Base-by-base conservation (phyloP, 148 eudicot genomes). In the Persicaria maculosa region DNA sequence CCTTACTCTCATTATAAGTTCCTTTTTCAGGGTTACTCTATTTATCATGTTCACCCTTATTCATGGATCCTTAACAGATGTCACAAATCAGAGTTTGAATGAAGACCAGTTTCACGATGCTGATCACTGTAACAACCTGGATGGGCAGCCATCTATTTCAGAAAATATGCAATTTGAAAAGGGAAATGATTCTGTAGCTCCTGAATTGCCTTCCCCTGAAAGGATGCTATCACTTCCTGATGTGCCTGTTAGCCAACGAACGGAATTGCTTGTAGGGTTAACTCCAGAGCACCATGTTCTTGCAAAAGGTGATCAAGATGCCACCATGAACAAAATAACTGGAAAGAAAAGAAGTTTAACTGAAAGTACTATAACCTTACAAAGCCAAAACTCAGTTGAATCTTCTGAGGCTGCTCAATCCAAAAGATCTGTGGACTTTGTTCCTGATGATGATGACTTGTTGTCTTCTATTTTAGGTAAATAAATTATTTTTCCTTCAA, bases 391-490 rank as follows among this genome's bases (percentile, higher is more conserved):
- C 82, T 92, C 96, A 74, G 82, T 77, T 72, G 92, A 87, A 55
- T 90, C 98, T 61, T 84, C 84, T 16, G 86, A 85, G 64, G 83
- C 82, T 15, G 83, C 82, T 72, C 88, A 79, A 75, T 80, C 83
- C 50, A 95, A 86, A 80, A 88, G 85, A 81, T 77, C 92, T 46
- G 79, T 59, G 44, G 96, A 82, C 68, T 75, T 76, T 48, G 74
- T 95, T 81, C 97, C 97, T 36, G 86, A 90, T 80, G 97, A 95
- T 73, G 84, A 90, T 80, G 98, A 95, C 86, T 85, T 95, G 80
- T 72, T 95, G 76, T 92, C 98, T 14, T 92, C 98, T 43, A 95
- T 95, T 54, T 84, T 95, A 86, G 98, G 98, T 95, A 88, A 74
- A 47, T 11, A 12, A 46, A 4, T 76, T 47, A 58, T 71, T 68